phyloP scores from a whole-genome alignment of 768 basidiomycete genomes.

The Termitomyces heimii region DNA sequence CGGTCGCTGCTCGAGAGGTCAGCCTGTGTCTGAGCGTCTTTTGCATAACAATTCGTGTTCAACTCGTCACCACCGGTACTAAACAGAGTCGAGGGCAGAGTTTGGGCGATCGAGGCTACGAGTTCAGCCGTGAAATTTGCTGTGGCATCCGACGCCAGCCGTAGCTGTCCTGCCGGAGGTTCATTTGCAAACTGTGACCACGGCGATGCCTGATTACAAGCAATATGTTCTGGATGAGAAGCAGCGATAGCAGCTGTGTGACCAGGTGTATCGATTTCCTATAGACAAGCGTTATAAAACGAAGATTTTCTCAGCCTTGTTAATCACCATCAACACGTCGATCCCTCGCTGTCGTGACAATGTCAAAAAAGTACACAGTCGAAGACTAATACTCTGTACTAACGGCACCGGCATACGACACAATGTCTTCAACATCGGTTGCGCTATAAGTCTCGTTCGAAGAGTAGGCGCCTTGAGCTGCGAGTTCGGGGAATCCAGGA shows the following conservation, averaged over 20 bases:
- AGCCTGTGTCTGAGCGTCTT: conserved; percentile 55
- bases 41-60: conserved; percentile 57
- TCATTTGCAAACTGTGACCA: conserved; percentile 63
- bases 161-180: conserved; percentile 81
- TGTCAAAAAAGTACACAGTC: conserved; percentile 8
- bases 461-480: conserved; percentile 65
- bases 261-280: conserved; percentile 84
- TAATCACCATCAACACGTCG: conserved; percentile 53
- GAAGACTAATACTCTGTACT: conserved; percentile 18
- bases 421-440: conserved; percentile 50
- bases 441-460: conserved; percentile 42
- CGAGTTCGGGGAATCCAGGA: conserved; percentile 54
- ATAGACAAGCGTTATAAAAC: conserved; percentile 14
- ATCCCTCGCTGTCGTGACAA: conserved; percentile 51
- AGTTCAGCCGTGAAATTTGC: conserved; percentile 53
- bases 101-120: conserved; percentile 43
- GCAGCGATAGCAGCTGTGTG: conserved; percentile 64
- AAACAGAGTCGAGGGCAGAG: conserved; percentile 56
- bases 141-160: conserved; percentile 57
- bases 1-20: conserved; percentile 42
- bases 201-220: conserved; percentile 52
- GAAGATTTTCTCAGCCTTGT: conserved; percentile 12
- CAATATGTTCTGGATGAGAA: conserved; percentile 70
- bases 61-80: conserved; percentile 83
- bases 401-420: conserved; percentile 61